Base-by-base conservation (phyloP, 257 asterid genomes). In the Lavandula angustifolia region DNA sequence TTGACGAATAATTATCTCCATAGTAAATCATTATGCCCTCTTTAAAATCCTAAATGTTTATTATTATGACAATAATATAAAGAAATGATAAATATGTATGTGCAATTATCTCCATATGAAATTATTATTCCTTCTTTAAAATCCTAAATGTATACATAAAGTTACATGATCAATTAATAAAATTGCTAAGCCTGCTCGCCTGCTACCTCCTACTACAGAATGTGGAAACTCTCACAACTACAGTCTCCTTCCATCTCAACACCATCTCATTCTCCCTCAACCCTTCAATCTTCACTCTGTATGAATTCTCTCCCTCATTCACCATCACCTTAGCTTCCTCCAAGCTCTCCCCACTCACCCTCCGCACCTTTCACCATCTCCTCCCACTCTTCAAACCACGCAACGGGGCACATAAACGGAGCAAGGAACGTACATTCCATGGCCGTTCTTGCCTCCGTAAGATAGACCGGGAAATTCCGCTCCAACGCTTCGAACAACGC, bases 381-480 rank as follows among this genome's bases (percentile, higher is more conserved):
- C 68, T 73, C 54, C 83, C 80, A 82, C 13, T 80, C 80, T 17
- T 60, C 72, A 12, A 67, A 62, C 95, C 92, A 87, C 34, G 65
- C 64, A 54, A 6, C 31, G 3, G 88, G 80, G 60, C 82, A 72
- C 72, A 87, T 49, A 3, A 67, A 62, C 3, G 97, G 86, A 4
- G 81, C 79, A 32, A 90, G 14, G 16, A 85, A 90, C 5, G 80
- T 79, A 14, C 75, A 74, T 55, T 87, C 92, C 76, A 87, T 42
- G 0, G 88, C 76, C 12, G 75, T 72, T 67, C 96, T 84, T 33
- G 96, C 97, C 63, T 84, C 95, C 9, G 73, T 73, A 16, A 87
- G 83, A 68, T 79, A 68, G 33, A n/a, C 70, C 0, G 95, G 97
- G 71, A 85, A 82, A 44, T 73, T 82, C 66, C 53, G 64, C 74